Evolutionary conservation across 2,329 filamentous ascomycete genomes (phyloP).

Genomic region (Fusarium azukiicola): DNA sequence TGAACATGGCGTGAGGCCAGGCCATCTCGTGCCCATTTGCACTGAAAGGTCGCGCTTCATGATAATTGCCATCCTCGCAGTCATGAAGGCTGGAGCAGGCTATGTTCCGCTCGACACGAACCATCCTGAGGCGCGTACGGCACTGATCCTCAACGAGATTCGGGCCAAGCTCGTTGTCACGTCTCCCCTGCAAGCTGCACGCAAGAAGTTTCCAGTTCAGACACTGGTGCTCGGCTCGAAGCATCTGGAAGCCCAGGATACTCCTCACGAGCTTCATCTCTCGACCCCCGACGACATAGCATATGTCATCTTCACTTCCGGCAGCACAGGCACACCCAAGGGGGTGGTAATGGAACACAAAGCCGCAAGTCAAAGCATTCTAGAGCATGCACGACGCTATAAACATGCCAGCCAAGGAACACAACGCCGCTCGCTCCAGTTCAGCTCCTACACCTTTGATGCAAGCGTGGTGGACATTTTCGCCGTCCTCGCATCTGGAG

Average conservation of each 20-base stretch:
- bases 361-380: neutral
- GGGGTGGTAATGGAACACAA: neutral
- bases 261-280: accelerated
- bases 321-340: neutral
- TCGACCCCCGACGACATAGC: neutral
- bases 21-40: neutral
- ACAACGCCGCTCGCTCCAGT: conserved; percentile 24
- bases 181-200: neutral
- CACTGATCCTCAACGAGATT: neutral
- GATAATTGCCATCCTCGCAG: neutral
- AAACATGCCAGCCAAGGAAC: neutral
- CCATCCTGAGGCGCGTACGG: neutral
- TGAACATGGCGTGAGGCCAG: neutral
- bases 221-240: neutral
- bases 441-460: conserved; percentile 33
- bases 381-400: neutral
- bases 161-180: neutral
- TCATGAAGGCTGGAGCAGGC: conserved; percentile 2
- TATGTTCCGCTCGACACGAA: neutral
- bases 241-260: neutral
- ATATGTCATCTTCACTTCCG: conserved; percentile 8
- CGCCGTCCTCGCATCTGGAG: conserved; percentile 28
- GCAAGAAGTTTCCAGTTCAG: neutral
- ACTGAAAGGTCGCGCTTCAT: conserved; percentile 2
- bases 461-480: conserved; percentile 27